Evolutionary conservation across 257 asterid species (phyloP).

Genomic region (Vinca minor): DNA sequence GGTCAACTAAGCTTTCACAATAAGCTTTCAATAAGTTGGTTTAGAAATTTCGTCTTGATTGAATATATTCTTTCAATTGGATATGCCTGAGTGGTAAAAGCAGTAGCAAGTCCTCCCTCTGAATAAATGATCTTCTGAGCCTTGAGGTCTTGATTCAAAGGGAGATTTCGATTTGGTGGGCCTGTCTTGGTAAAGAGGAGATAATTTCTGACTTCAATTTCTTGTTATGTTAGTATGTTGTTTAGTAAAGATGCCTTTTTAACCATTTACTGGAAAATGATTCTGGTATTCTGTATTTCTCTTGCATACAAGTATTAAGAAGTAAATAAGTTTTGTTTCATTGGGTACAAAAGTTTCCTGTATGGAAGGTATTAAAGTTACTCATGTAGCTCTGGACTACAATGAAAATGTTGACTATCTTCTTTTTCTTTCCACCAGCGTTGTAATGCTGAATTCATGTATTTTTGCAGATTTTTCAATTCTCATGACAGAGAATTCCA

Average conservation of each 20-base stretch:
- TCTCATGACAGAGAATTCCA: slow-evolving; percentile 89
- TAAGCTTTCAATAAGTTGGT: too few species aligned
- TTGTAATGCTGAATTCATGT: slow-evolving; percentile 2
- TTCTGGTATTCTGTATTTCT: not conserved
- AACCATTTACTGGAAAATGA: not conserved
- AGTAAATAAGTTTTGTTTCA: not conserved
- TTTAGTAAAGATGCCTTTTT: not conserved
- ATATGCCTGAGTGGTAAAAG: too few species aligned
- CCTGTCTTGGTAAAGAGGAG: not conserved
- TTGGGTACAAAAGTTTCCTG: not conserved
- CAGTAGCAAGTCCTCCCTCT: too few species aligned
- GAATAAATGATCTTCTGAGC: too few species aligned
- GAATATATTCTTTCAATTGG: too few species aligned
- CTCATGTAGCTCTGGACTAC: not conserved
- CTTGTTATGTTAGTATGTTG: not conserved
- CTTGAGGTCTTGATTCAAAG: too few species aligned
- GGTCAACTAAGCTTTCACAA: too few species aligned
- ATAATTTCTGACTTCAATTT: not conserved
- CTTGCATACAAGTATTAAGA: not conserved
- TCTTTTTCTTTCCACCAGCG: not conserved
- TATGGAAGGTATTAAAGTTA: not conserved
- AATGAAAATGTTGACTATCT: not conserved
- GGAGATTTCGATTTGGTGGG: not conserved
- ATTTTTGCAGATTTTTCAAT: slow-evolving; percentile 52
- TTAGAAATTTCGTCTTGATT: too few species aligned